These are phyloP conservation scores for Digitaria exilis DNA, from an alignment of 202 grass and related monocot genomes.

Conservation along the genomic window DNA sequence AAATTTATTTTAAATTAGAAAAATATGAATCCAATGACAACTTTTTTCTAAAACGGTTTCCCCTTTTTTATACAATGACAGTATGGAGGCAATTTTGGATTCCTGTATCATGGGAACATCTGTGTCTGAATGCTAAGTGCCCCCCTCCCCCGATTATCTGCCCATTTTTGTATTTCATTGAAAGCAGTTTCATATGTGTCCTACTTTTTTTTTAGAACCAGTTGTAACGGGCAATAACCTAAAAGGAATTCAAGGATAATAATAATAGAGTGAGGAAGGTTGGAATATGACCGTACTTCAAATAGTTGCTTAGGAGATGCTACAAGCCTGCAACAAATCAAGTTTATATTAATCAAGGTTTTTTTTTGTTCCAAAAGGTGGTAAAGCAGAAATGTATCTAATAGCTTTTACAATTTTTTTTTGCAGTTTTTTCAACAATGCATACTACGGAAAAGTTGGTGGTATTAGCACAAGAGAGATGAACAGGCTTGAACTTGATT, in stretches of 20 bases:
- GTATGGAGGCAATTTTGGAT: neutral
- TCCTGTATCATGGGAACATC: neutral
- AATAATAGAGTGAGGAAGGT: neutral
- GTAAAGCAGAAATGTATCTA: neutral
- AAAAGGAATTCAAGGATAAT: neutral
- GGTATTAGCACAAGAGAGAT: slow-evolving; percentile 87
- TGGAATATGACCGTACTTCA: neutral
- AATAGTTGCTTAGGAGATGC: neutral
- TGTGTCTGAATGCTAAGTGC: neutral
- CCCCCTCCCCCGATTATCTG: neutral
- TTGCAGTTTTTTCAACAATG: slow-evolving; percentile 90
- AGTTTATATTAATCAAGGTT: neutral
- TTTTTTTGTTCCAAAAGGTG: neutral
- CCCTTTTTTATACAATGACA: neutral
- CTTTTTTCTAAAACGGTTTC: no score
- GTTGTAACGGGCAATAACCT: neutral
- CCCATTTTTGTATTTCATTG: neutral
- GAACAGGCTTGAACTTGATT: slow-evolving; percentile 78
- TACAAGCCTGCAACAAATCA: neutral
- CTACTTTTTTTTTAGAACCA: neutral
- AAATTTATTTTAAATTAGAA: no score
- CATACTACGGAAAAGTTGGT: slow-evolving; percentile 85
- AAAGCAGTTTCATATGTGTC: neutral
- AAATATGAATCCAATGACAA: no score
- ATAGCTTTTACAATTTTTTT: slow-evolving; percentile 3